Conservation (phyloP, 306 rosid species). For the Rubus idaeus region DNA sequence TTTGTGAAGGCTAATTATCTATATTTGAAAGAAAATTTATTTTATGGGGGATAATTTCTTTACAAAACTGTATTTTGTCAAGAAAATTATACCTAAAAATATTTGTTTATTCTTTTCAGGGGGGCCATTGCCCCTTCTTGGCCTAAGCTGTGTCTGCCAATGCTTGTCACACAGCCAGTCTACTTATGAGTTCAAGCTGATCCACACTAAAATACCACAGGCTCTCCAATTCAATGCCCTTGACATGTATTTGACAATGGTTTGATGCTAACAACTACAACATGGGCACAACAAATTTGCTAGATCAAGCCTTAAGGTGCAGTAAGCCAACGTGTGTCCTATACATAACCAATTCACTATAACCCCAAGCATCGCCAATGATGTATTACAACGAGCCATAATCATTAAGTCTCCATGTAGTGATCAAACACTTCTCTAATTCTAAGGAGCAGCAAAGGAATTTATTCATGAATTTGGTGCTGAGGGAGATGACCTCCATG, state of each 20-base stretch:
- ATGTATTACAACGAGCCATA: background rate
- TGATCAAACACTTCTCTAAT: background rate
- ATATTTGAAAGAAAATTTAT: too few relatives aligned
- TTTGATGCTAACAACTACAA: background rate
- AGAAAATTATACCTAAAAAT: too few relatives aligned
- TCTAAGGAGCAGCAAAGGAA: background rate
- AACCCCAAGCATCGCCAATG: background rate
- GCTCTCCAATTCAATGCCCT: background rate
- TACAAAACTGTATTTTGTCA: too few relatives aligned
- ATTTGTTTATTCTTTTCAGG: too few relatives aligned
- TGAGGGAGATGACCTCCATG: background rate
- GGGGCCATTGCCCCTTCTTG: too few relatives aligned
- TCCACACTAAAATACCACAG: background rate
- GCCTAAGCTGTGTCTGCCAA: too few relatives aligned
- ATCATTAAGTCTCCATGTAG: background rate
- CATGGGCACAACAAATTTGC: background rate
- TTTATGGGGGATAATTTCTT: too few relatives aligned
- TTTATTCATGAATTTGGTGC: background rate
- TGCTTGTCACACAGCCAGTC: background rate
- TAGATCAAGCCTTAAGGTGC: background rate
- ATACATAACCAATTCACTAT: background rate
- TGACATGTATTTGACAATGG: background rate
- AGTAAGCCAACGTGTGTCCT: background rate
- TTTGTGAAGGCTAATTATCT: too few relatives aligned
- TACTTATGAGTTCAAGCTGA: background rate